Evolutionary conservation across 345 rosid genomes (phyloP), one percentile per base, ranked within the genome.

Genomic region (Brassica rapa): DNA sequence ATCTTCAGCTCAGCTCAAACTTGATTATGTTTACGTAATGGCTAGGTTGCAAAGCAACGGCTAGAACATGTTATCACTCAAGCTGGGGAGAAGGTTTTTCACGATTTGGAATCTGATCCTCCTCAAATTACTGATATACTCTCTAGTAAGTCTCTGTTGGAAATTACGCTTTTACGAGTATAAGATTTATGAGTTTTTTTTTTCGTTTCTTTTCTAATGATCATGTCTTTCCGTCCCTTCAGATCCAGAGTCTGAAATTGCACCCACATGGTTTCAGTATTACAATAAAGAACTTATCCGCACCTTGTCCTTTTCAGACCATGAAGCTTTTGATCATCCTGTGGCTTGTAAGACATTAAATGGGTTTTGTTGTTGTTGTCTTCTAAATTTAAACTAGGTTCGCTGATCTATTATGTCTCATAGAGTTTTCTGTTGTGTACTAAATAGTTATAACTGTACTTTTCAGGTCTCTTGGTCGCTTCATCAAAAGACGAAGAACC

Each of bases 261-360:
- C 86, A 66, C 96, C 99, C 14, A 74, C 93, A 49, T 93, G 99
- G 99, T 93, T 95, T 87, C 88, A 90, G 68, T 74, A 81, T 84
- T 86, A 93, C 79, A 89, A 95, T 66, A 84, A 88, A 79, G 96
- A 93, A 89, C 96, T 93, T 64, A 85, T 89, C 59, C 85, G 82
- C 16, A 80, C 87, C 25, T 84, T 88, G 71, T 89, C 98, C 4
- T 95, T 95, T 73, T 89, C 98, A 6, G 97, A 93, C 15, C 98
- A 95, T 68, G 98, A 93, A 88, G 91, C 99, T 70, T 95, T 91
- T 81, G 99, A 95, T 71, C 97, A 95, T 84, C 99, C 99, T 8
- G 97, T 95, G 84, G 94, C 97, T 63, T 95, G 98, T 95, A 88
- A 86, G 96, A 72, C 73, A 74, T 75, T 25, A 62, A 71, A 84